Conservation (phyloP, 2,329 filamentous ascomycete species). For the Rhynchosporium graminicola region DNA sequence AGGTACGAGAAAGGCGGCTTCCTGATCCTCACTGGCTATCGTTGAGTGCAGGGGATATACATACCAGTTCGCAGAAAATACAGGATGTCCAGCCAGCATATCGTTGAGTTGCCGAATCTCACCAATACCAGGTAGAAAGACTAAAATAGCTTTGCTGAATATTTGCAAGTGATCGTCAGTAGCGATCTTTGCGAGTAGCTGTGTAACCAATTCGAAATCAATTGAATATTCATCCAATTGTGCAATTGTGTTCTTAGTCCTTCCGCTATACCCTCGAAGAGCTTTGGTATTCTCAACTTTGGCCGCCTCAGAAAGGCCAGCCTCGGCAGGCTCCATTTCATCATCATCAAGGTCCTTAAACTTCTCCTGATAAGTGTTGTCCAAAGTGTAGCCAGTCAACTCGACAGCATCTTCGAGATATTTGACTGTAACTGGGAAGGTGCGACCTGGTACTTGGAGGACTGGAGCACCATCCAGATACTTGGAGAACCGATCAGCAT, state of each 20-base stretch:
- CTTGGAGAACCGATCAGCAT: constrained; percentile 85
- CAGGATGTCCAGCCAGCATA: constrained; percentile 73
- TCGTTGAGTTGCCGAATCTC: constrained; percentile 91
- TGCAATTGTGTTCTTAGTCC: constrained; percentile 72
- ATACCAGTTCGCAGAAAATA: constrained; percentile 77
- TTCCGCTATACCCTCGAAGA: constrained; percentile 71
- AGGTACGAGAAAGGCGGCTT: constrained; percentile 85
- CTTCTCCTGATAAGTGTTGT: constrained; percentile 49
- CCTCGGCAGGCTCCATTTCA: constrained; percentile 50
- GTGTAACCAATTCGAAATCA: constrained; percentile 82
- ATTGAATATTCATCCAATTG: constrained; percentile 90
- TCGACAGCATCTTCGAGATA: constrained; percentile 94
- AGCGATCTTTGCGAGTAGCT: constrained; percentile 76
- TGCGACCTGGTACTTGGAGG: constrained; percentile 86
- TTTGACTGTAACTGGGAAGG: constrained; percentile 84
- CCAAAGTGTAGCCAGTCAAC: constrained; percentile 70
- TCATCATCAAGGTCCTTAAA: constrained; percentile 66
- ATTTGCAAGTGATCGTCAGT: constrained; percentile 62
- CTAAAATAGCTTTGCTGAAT: constrained; percentile 88
- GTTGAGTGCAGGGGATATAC: constrained; percentile 90
- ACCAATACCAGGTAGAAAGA: constrained; percentile 92
- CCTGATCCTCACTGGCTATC: constrained; percentile 94
- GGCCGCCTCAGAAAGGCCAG: constrained; percentile 48
- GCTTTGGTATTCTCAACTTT: constrained; percentile 61
- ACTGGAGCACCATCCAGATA: constrained; percentile 87